Evolutionary conservation across 306 rosid genomes (phyloP).

Genomic region (Sesbania bispinosa): DNA sequence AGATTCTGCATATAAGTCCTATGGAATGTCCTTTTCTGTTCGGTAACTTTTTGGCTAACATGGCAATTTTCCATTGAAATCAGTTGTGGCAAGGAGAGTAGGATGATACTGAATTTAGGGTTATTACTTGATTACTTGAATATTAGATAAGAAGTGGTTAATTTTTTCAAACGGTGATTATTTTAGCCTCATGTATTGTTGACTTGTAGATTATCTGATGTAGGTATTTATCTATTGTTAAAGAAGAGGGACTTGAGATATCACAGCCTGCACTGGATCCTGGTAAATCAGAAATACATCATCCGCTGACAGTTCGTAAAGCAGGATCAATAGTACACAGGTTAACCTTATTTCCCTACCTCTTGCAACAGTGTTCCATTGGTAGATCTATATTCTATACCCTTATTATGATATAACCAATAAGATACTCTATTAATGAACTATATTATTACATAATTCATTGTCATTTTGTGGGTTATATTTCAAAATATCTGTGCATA

Average conservation of each 20-base stretch:
- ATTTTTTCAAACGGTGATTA: background rate
- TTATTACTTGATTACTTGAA: background rate
- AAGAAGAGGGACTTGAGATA: conserved; percentile 88
- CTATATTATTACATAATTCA: background rate
- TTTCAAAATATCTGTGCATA: conserved; percentile 11
- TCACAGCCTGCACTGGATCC: conserved; percentile 98
- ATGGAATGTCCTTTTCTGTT: background rate
- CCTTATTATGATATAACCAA: background rate
- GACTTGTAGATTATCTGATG: conserved; percentile 22
- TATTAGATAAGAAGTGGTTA: background rate
- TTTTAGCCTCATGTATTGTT: background rate
- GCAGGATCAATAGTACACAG: conserved; percentile 76
- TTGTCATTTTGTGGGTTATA: background rate
- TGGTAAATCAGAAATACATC: conserved; percentile 77
- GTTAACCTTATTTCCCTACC: conserved; percentile 37
- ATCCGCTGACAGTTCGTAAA: conserved; percentile 68
- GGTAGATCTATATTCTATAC: background rate
- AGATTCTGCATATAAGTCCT: background rate
- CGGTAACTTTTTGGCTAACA: background rate
- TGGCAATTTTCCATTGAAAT: background rate
- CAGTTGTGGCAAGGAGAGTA: background rate
- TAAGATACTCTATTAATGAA: background rate
- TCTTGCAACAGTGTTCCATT: conserved; percentile 8
- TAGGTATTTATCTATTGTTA: conserved; percentile 76
- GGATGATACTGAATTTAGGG: conserved; percentile 2